A percentile compares a stretch with the other conserved stretches of the same genome.
Conservation (phyloP, 2,329 filamentous ascomycete species). For the Zopfia rhizophila region DNA sequence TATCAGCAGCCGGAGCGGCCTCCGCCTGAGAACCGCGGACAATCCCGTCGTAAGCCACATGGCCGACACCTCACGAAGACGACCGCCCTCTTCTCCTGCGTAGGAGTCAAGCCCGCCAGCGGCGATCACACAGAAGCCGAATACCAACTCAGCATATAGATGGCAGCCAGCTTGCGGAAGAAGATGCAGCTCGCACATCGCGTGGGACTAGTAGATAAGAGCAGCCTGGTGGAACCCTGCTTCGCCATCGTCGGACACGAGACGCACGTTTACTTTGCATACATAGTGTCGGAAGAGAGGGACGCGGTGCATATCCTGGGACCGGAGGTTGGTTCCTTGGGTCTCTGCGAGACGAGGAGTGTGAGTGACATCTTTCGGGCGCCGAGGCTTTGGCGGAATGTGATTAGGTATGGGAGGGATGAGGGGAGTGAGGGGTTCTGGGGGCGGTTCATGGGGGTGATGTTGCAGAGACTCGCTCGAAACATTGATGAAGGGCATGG, state of each 20-base stretch:
- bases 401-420: slow-evolving; percentile 25
- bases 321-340: slow-evolving; percentile 20
- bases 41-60: slow-evolving; percentile 27
- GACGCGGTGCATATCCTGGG: slow-evolving; percentile 22
- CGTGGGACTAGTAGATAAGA: slow-evolving; percentile 24
- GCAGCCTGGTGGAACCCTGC: slow-evolving; percentile 25
- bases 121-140: slow-evolving; percentile 29
- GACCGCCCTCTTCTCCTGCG: slow-evolving; percentile 28
- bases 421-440: slow-evolving; percentile 21
- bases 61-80: slow-evolving; percentile 26
- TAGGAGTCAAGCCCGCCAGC: slow-evolving; percentile 28
- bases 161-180: slow-evolving; percentile 32
- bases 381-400: slow-evolving; percentile 25
- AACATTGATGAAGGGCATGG: slow-evolving; percentile 17
- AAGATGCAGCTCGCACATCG: slow-evolving; percentile 16
- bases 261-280: slow-evolving; percentile 26
- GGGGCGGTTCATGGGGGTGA: slow-evolving; percentile 24
- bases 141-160: slow-evolving; percentile 34
- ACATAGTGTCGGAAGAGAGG: slow-evolving; percentile 21
- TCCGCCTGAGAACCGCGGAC: slow-evolving; percentile 16
- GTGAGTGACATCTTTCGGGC: slow-evolving; percentile 23
- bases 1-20: slow-evolving; percentile 21
- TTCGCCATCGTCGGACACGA: slow-evolving; percentile 26
- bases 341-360: slow-evolving; percentile 22
- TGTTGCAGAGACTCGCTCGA: slow-evolving; percentile 23